phyloP scores from a whole-genome alignment of 805 yeast species.

The Yamadazyma sp. region DNA sequence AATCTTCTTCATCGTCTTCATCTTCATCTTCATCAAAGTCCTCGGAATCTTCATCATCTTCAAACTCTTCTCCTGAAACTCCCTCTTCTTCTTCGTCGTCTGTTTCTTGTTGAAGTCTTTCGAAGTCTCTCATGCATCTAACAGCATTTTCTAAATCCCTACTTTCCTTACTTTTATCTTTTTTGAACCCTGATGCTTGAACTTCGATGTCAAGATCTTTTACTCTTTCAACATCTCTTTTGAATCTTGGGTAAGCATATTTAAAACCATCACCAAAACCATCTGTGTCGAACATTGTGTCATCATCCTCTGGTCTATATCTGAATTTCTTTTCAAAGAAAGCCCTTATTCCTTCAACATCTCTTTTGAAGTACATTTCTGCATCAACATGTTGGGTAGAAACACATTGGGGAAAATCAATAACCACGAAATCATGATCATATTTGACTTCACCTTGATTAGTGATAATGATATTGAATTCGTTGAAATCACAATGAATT shows the following conservation, averaged over 20 bases:
- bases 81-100: slow-evolving; percentile 22
- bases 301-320: slow-evolving; percentile 66
- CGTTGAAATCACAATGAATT: slow-evolving; percentile 97
- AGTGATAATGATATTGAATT: slow-evolving; percentile 88
- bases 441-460: slow-evolving; percentile 45
- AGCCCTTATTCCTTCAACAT: slow-evolving; percentile 82
- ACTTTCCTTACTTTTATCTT: slow-evolving; percentile 30
- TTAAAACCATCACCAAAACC: slow-evolving; percentile 81
- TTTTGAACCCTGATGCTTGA: slow-evolving; percentile 82
- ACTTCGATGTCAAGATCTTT: slow-evolving; percentile 80
- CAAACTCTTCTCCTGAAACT: slow-evolving; percentile 23
- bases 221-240: slow-evolving; percentile 67
- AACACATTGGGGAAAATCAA: slow-evolving; percentile 98
- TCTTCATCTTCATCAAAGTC: slow-evolving; percentile 47
- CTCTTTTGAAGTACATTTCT: slow-evolving; percentile 82
- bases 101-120: slow-evolving; percentile 14
- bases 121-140: slow-evolving; percentile 51
- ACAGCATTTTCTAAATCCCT: slow-evolving; percentile 74
- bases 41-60: slow-evolving; percentile 31
- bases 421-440: slow-evolving; percentile 78
- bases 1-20: slow-evolving; percentile 23
- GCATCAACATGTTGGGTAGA: slow-evolving; percentile 91
- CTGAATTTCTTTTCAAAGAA: slow-evolving; percentile 79
- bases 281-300: slow-evolving; percentile 69
- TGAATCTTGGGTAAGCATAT: slow-evolving; percentile 75